Evolutionary conservation across 2,329 filamentous ascomycete genomes (phyloP), one percentile per base, ranked within the genome.

Genomic region (Pestalotiopsis sp.): DNA sequence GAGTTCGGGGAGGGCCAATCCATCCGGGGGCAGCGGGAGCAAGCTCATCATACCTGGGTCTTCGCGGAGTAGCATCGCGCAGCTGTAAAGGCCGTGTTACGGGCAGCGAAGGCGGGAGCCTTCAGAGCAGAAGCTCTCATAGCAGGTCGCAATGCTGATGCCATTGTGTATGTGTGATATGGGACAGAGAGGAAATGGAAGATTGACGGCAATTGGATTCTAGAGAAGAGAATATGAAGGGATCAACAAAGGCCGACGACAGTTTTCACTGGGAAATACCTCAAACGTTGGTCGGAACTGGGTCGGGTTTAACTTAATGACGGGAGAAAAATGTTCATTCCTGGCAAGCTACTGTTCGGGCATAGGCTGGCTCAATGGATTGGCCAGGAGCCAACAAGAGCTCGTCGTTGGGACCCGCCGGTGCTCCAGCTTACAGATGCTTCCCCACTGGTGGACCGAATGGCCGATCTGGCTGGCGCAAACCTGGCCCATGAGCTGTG

Each of bases 51-150:
- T 86, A 97, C 94, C 88, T 95, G 91, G 77, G 92, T 89, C 90
- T 98, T 98, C 75, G 94, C 91, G 72, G 95, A 97, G 86, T 98
- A 98, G 89, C 89, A 94, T 84, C 96, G 91, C 80, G 92, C 85
- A 80, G 92, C 91, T 85, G 91, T 94, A 87, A 94, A 95, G 80
- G 91, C 91, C 75, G 90, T 88, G 79, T 86, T 84, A 80, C 91
- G 90, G 80, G 90, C 87, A 81, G 88, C 87, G 79, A 93, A 87
- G 79, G 90, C 86, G 74, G 91, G 87, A 76, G 89, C 84, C 85
- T 95, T 92, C 81, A 98, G 87, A 83, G 93, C 90, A 82, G 92
- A 89, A 79, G 92, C 90, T 85, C 92, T 90, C 80, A 97, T 83
- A 87, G 59, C 59, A 62, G 59, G 59, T 36, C 93, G 92, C 81